These are phyloP conservation scores for Cystobasidium slooffiae DNA, from an alignment of 1,284 basidiomycete genomes.

Conservation along the genomic window DNA sequence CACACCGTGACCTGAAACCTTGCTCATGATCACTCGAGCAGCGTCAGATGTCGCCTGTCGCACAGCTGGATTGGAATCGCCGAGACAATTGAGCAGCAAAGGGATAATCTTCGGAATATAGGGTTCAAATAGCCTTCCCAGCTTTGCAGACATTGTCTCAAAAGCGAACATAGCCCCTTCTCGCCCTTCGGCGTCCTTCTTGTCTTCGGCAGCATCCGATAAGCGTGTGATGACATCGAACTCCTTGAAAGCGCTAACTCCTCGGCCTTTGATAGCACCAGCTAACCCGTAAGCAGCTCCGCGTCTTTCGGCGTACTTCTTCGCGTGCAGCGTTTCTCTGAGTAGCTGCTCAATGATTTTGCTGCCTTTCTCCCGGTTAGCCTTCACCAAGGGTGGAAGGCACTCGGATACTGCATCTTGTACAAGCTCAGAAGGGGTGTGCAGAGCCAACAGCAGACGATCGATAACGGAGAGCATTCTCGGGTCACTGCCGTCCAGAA, in stretches of 20 bases:
- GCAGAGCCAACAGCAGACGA: slow-evolving; percentile 85
- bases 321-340: slow-evolving; percentile 72
- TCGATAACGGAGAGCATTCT: slow-evolving; percentile 85
- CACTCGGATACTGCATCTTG: slow-evolving; percentile 92
- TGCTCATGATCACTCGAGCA: slow-evolving; percentile 78
- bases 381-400: slow-evolving; percentile 80
- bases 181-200: slow-evolving; percentile 80
- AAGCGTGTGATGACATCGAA: slow-evolving; percentile 78
- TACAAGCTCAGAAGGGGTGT: slow-evolving; percentile 94
- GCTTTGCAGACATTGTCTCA: slow-evolving; percentile 83
- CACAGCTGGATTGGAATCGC: slow-evolving; percentile 87
- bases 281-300: slow-evolving; percentile 97
- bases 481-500: slow-evolving; percentile 75
- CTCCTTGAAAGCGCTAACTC: slow-evolving; percentile 82
- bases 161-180: slow-evolving; percentile 96
- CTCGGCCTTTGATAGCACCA: slow-evolving; percentile 86
- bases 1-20: slow-evolving; percentile 88
- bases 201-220: slow-evolving; percentile 81
- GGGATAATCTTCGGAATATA: slow-evolving; percentile 87
- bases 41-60: slow-evolving; percentile 94
- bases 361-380: slow-evolving; percentile 64
- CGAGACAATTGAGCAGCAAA: slow-evolving; percentile 83
- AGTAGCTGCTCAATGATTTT: slow-evolving; percentile 78
- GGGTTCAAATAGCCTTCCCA: slow-evolving; percentile 91
- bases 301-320: slow-evolving; percentile 87